These are phyloP conservation scores for Rhododendron vialii DNA, from an alignment of 148 eudicot species.

Conservation along the genomic window DNA sequence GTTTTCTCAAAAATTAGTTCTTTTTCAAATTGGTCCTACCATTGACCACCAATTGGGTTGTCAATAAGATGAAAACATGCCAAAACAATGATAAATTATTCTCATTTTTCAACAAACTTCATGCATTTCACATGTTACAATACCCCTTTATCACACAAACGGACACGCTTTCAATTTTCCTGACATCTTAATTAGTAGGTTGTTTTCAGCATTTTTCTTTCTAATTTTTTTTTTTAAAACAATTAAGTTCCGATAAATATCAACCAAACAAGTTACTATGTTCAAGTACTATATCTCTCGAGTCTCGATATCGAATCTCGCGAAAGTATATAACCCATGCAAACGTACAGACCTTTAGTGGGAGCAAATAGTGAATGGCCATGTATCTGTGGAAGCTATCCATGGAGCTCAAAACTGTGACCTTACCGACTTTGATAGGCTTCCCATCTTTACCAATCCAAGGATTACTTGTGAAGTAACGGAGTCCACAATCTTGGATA, in stretches of 20 bases:
- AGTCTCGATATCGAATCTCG: neutral
- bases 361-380: slow-evolving; percentile 43
- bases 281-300: neutral
- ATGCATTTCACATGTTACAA: neutral
- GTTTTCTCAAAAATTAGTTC: neutral
- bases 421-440: slow-evolving; percentile 39
- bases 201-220: too few species aligned
- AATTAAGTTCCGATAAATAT: too few species aligned
- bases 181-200: neutral
- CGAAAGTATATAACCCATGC: neutral
- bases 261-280: too few species aligned
- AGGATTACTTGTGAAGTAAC: slow-evolving; percentile 41
- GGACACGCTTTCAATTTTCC: neutral
- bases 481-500: slow-evolving; percentile 26
- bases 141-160: neutral
- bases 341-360: slow-evolving; percentile 38
- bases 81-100: neutral
- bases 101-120: neutral
- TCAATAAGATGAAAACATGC: neutral
- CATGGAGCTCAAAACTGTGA: slow-evolving; percentile 34
- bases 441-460: slow-evolving; percentile 47
- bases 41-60: neutral
- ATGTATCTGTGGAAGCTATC: slow-evolving; percentile 49
- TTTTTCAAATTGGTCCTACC: neutral
- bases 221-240: neutral